Conservation (phyloP, 331 rosid species). For the Rhamnella rubrinervis region DNA sequence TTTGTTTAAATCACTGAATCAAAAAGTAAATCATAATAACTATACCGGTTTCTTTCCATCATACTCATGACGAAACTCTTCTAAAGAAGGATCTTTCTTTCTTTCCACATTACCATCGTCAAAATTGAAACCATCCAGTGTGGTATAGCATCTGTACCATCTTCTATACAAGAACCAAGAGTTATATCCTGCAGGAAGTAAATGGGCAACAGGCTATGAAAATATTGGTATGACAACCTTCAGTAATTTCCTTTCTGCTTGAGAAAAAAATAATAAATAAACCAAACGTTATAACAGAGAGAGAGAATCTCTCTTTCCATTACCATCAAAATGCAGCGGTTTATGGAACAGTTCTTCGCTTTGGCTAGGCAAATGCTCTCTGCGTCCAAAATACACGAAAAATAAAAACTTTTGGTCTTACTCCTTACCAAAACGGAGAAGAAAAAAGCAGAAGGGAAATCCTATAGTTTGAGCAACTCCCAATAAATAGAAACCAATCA, state of each 20-base stretch:
- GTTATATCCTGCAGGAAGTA: slow-evolving; percentile 66
- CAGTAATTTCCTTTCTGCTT: not conserved
- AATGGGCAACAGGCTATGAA: slow-evolving; percentile 1
- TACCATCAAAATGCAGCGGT: slow-evolving; percentile 73
- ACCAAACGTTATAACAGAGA: slow-evolving; percentile 10
- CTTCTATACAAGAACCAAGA: slow-evolving; percentile 82
- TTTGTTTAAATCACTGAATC: not conserved
- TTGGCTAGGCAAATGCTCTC: slow-evolving; percentile 51
- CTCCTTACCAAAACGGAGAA: not conserved
- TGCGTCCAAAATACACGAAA: slow-evolving; percentile 38
- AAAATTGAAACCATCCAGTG: slow-evolving; percentile 64
- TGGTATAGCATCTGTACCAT: slow-evolving; percentile 73
- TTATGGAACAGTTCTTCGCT: slow-evolving; percentile 32
- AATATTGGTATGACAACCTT: not conserved
- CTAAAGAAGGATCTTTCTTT: slow-evolving; percentile 42
- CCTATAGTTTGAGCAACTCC: not conserved
- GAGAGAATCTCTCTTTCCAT: slow-evolving; percentile 11
- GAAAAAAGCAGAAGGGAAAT: slow-evolving; percentile 1
- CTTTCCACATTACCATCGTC: slow-evolving; percentile 82
- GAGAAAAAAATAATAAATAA: not conserved
- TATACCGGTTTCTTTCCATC: slow-evolving; percentile 92
- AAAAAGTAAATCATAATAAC: slow-evolving; percentile 6
- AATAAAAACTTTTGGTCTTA: not conserved
- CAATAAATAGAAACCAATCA: slow-evolving; percentile 3
- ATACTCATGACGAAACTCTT: slow-evolving; percentile 54